A percentile compares a stretch with the other conserved stretches of the same genome.
These are phyloP conservation scores for Arthrobotrys musiformis DNA, from an alignment of 2,329 filamentous ascomycete genomes.

Conservation along the genomic window DNA sequence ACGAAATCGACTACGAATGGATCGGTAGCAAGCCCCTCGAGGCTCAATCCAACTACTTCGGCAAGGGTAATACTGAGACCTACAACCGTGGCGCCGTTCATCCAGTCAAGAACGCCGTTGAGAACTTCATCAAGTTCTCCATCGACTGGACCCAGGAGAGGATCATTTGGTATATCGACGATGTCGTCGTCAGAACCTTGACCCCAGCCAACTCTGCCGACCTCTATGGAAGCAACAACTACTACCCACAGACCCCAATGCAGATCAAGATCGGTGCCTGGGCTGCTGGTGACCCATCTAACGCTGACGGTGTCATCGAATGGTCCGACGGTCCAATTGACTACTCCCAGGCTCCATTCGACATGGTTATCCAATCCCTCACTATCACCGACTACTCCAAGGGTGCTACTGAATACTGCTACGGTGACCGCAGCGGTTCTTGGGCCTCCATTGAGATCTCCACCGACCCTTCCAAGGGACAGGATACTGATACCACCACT, in stretches of 20 bases:
- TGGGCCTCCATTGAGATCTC: conserved; percentile 78
- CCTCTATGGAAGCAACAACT: conserved; percentile 56
- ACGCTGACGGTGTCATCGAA: conserved; percentile 72
- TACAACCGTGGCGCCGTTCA: conserved; percentile 91
- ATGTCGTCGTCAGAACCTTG: conserved; percentile 79
- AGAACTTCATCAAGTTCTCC: conserved; percentile 82
- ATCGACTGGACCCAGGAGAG: conserved; percentile 89
- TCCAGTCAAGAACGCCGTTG: conserved; percentile 75
- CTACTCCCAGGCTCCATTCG: conserved; percentile 83
- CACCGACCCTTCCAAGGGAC: conserved; percentile 31
- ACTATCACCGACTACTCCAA: conserved; percentile 91
- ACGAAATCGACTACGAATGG: conserved; percentile 99
- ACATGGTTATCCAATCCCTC: conserved; percentile 82
- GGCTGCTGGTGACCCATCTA: conserved; percentile 87
- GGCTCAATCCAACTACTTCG: conserved; percentile 96
- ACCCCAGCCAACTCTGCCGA: conserved; percentile 70
- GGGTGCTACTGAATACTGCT: conserved; percentile 81
- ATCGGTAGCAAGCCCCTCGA: conserved; percentile 79
- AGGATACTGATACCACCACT: neutral
- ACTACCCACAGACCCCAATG: conserved; percentile 94
- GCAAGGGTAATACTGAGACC: conserved; percentile 84
- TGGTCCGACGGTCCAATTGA: conserved; percentile 91
- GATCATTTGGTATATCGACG: conserved; percentile 87
- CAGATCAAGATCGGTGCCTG: conserved; percentile 91
- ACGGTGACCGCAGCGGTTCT: conserved; percentile 78